A percentile compares a stretch with the other conserved stretches of the same genome.
Evolutionary conservation across 148 eudicot species (phyloP).

Genomic region (Diospyros lotus): DNA sequence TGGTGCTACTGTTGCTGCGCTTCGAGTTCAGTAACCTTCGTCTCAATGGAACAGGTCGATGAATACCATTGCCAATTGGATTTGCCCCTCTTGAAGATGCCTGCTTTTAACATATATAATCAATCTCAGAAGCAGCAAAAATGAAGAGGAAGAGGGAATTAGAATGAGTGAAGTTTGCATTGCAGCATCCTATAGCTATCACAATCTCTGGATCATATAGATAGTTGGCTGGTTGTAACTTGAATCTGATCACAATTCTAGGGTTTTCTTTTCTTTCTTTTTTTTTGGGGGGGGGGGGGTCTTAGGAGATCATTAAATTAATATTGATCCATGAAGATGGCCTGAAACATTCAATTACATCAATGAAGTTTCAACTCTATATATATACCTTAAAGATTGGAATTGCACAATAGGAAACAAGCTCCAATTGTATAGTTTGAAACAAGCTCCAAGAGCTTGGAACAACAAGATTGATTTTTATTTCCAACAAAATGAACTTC

Average conservation of each 20-base stretch:
- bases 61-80: not conserved
- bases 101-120: not conserved
- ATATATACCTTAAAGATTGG: not conserved
- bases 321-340: not conserved
- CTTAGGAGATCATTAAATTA: not conserved
- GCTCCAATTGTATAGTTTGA: too few relatives aligned
- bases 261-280: not conserved
- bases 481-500: too few relatives aligned
- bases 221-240: too few relatives aligned
- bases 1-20: constrained; percentile 9
- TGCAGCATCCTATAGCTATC: not conserved
- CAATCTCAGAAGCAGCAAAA: not conserved
- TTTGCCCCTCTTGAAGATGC: too few relatives aligned
- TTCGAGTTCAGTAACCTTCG: constrained; percentile 36
- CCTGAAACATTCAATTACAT: not conserved
- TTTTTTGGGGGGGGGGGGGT: not conserved
- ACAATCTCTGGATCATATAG: too few relatives aligned
- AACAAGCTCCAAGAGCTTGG: too few relatives aligned
- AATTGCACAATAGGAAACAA: not conserved
- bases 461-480: too few relatives aligned
- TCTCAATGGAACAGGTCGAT: constrained; percentile 13
- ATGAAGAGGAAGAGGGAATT: constrained; percentile 7
- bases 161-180: not conserved
- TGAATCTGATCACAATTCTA: too few relatives aligned
- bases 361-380: not conserved